Conservation (phyloP, 164 flowering plant species). For the Vitis rupestris region DNA sequence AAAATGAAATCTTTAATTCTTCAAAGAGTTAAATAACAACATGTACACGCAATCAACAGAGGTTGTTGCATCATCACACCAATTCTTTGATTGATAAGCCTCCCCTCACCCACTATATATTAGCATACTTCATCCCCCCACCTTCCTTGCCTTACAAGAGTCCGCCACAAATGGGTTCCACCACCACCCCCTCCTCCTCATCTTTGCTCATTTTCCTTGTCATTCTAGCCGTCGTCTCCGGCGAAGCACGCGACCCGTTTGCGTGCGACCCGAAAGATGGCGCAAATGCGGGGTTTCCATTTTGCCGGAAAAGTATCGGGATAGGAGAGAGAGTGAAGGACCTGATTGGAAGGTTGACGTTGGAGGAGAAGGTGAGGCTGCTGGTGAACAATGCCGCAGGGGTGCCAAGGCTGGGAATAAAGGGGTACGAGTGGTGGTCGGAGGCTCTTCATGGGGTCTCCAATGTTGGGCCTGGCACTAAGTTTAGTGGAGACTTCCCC, state of each 20-base stretch:
- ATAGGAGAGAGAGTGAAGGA: slow-evolving; percentile 54
- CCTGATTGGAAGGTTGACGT: slow-evolving; percentile 61
- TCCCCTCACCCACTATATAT: neutral
- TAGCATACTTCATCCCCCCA: too few species aligned
- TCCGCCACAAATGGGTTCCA: slow-evolving; percentile 1
- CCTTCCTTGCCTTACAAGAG: neutral
- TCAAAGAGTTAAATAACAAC: too few species aligned
- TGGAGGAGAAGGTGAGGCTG: slow-evolving; percentile 67
- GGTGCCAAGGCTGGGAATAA: slow-evolving; percentile 78
- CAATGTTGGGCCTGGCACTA: slow-evolving; percentile 78
- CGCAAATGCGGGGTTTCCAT: slow-evolving; percentile 36
- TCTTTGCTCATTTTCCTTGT: neutral
- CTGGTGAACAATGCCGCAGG: slow-evolving; percentile 70
- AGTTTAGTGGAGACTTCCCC: slow-evolving; percentile 59
- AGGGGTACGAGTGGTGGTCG: slow-evolving; percentile 95
- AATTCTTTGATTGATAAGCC: too few species aligned
- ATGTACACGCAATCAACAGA: too few species aligned
- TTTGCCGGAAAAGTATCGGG: slow-evolving; percentile 42
- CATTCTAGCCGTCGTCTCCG: slow-evolving; percentile 13
- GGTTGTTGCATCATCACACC: too few species aligned
- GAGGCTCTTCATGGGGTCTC: slow-evolving; percentile 96
- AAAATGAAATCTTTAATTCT: too few species aligned
- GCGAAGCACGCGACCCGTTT: slow-evolving; percentile 38
- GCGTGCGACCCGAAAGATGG: slow-evolving; percentile 61
- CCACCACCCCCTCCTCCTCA: neutral